A percentile compares a stretch with the other conserved stretches of the same genome.
phyloP scores from a whole-genome alignment of 2,329 filamentous ascomycete genomes.

The Nigrospora oryzae region DNA sequence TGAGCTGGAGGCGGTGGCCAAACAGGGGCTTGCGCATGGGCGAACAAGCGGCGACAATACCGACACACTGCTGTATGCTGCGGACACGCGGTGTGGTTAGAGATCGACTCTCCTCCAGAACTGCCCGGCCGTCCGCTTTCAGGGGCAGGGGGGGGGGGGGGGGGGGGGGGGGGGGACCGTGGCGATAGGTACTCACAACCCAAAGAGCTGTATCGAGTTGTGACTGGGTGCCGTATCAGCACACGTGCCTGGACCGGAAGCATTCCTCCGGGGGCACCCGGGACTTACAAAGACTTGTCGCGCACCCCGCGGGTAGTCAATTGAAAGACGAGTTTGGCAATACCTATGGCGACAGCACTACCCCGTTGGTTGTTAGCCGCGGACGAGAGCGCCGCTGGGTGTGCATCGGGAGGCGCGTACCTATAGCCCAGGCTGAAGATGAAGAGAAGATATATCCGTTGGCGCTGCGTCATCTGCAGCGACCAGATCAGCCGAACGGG shows the following conservation, averaged over 20 bases:
- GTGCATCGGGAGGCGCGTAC: not conserved
- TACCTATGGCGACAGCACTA: not conserved
- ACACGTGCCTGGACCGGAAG: not conserved
- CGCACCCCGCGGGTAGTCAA: not conserved
- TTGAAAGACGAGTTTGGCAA: not conserved
- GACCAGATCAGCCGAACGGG: constrained; percentile 32
- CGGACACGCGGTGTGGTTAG: not conserved
- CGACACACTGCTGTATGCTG: constrained; percentile 2
- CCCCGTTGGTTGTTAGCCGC: not conserved
- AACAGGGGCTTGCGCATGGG: not conserved
- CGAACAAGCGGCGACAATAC: constrained; percentile 3
- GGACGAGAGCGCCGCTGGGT: not conserved
- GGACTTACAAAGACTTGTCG: not conserved
- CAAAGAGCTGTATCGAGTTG: constrained; percentile 2
- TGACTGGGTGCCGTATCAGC: not conserved
- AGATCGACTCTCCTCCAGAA: not conserved
- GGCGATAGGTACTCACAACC: constrained; percentile 1
- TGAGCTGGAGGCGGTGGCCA: too few relatives aligned
- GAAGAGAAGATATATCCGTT: constrained; percentile 27
- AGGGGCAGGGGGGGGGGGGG: not conserved
- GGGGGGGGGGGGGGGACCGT: not conserved
- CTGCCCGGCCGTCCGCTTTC: too few relatives aligned
- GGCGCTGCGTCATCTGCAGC: constrained; percentile 28
- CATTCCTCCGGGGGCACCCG: not conserved
- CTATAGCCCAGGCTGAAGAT: constrained; percentile 34